A percentile compares a stretch with the other conserved stretches of the same genome.
Conservation (phyloP, 345 rosid species). For the Dipteronia sinensis region DNA sequence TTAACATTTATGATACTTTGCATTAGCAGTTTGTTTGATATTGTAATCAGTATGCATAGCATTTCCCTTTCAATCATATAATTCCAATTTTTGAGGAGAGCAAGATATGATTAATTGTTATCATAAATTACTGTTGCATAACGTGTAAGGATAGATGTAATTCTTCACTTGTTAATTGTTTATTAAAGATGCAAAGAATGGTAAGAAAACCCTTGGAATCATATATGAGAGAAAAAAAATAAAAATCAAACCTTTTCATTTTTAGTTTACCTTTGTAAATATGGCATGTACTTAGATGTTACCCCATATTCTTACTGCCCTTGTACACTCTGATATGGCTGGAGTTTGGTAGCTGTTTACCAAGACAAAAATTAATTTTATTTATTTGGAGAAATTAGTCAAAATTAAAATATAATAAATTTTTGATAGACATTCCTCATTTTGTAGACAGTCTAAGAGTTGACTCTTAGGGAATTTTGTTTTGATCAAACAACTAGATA, state of each 20-base stretch:
- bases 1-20: not conserved
- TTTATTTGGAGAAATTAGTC: not conserved
- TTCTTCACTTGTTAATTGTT: not conserved
- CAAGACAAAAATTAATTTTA: no score
- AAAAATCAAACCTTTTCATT: no score
- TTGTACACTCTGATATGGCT: no score
- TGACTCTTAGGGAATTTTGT: no score
- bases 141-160: not conserved
- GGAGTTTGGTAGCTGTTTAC: no score
- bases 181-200: not conserved
- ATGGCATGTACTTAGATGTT: no score
- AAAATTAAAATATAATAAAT: no score
- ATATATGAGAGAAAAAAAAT: not conserved
- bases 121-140: not conserved
- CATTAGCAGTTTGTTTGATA: not conserved
- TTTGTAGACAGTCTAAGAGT: no score
- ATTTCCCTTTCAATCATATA: no score
- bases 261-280: no score
- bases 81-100: not conserved
- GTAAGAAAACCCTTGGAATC: not conserved
- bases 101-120: not conserved
- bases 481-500: not conserved
- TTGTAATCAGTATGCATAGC: not conserved
- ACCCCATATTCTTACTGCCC: no score
- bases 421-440: no score